phyloP scores from a whole-genome alignment of 306 rosid species.

The Dicorynia guianensis region DNA sequence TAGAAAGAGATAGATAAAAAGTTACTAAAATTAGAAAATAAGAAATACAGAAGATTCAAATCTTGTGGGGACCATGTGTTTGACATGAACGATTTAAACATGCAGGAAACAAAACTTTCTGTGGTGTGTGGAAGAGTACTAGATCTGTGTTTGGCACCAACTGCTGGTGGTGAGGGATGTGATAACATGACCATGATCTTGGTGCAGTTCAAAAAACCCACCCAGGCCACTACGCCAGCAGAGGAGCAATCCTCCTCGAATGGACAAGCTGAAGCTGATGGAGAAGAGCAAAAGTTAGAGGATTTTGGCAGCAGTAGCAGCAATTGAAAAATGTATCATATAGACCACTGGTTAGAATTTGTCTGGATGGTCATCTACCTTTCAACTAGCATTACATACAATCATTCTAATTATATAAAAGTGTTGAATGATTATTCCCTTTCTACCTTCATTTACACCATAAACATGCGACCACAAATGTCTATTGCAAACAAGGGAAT shows the following conservation, averaged over 20 bases:
- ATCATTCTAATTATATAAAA: slow-evolving; percentile 25
- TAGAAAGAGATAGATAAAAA: too few relatives aligned
- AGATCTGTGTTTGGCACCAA: slow-evolving; percentile 92
- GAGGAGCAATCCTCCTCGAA: slow-evolving; percentile 57
- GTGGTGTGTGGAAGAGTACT: slow-evolving; percentile 83
- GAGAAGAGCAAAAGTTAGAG: slow-evolving; percentile 46
- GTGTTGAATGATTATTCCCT: neutral
- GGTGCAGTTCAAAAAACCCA: slow-evolving; percentile 83
- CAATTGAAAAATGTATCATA: slow-evolving; percentile 38
- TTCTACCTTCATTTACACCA: neutral
- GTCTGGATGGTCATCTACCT: slow-evolving; percentile 29
- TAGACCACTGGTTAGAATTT: slow-evolving; percentile 34
- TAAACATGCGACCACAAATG: neutral
- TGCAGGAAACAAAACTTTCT: slow-evolving; percentile 83
- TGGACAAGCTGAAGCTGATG: slow-evolving; percentile 47
- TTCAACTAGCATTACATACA: slow-evolving; percentile 28
- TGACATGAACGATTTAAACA: slow-evolving; percentile 13
- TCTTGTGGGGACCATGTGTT: too few relatives aligned
- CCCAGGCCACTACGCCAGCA: slow-evolving; percentile 43
- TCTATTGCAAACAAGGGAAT: neutral
- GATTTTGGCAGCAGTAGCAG: slow-evolving; percentile 20
- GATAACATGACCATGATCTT: slow-evolving; percentile 98
- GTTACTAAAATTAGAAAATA: too few relatives aligned
- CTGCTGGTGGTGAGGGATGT: slow-evolving; percentile 84
- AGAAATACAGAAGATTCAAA: too few relatives aligned